A percentile compares a stretch with the other conserved stretches of the same genome.
Evolutionary conservation across 257 asterid genomes (phyloP).

Genomic region (Penstemon barbatus): DNA sequence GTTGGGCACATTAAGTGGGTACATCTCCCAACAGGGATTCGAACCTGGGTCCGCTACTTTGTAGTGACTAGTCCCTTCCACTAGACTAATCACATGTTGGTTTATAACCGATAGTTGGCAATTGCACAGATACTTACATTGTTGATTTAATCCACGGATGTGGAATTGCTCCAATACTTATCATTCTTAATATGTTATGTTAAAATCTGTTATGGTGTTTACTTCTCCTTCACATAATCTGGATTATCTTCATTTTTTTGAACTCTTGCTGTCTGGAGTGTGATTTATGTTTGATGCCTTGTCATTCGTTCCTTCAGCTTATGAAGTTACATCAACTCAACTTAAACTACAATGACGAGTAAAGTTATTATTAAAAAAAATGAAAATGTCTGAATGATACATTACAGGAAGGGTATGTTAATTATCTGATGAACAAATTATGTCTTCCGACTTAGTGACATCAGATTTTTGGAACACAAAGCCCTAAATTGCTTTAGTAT

Average conservation of each 20-base stretch:
- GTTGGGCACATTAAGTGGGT: no score
- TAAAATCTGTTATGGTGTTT: background rate
- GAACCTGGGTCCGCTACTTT: no score
- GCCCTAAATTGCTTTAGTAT: conserved; percentile 11
- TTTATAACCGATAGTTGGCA: background rate
- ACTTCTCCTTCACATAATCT: background rate
- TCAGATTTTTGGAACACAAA: background rate
- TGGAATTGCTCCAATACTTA: conserved; percentile 1
- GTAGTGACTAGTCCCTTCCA: no score
- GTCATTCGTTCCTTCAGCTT: conserved; percentile 6
- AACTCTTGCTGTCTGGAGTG: background rate
- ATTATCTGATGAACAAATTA: conserved; percentile 5
- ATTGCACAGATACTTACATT: background rate
- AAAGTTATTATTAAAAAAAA: background rate
- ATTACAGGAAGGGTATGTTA: no score
- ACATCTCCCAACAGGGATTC: no score
- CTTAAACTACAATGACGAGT: background rate
- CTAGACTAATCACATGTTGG: no score
- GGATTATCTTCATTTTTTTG: background rate
- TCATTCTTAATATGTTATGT: background rate
- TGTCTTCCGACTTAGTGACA: conserved; percentile 13
- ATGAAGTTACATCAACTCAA: background rate
- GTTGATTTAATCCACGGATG: background rate
- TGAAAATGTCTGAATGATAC: background rate
- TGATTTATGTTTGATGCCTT: conserved; percentile 13